phyloP scores from a whole-genome alignment of 495 filamentous ascomycete species.

The Penicillium simplicissimum region DNA sequence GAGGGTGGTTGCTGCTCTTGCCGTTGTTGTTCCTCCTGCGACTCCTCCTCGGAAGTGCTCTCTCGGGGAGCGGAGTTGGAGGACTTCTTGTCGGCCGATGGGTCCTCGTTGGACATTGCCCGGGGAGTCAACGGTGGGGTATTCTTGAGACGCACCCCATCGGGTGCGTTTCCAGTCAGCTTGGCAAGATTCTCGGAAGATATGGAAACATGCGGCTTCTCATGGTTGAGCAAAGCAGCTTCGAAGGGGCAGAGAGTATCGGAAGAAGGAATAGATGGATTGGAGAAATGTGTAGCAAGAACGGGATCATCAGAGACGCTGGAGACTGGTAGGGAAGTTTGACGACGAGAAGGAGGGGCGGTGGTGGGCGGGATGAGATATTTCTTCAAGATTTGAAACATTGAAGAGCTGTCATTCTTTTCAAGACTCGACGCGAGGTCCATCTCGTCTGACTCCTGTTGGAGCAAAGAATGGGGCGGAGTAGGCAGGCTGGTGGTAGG shows the following conservation, averaged over 20 bases:
- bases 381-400: slow-evolving; percentile 45
- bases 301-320: slow-evolving; percentile 67
- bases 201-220: slow-evolving; percentile 50
- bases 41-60: slow-evolving; percentile 30
- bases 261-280: slow-evolving; percentile 62
- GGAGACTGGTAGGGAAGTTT: slow-evolving; percentile 59
- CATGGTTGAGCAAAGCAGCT: slow-evolving; percentile 52
- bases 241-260: slow-evolving; percentile 59
- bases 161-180: slow-evolving; percentile 78
- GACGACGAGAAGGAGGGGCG: slow-evolving; percentile 49
- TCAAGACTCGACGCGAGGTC: slow-evolving; percentile 39
- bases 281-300: slow-evolving; percentile 72
- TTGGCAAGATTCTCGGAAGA: slow-evolving; percentile 72
- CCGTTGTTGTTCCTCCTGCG: slow-evolving; percentile 23
- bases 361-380: slow-evolving; percentile 39
- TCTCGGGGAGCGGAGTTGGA: slow-evolving; percentile 30
- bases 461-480: slow-evolving; percentile 48
- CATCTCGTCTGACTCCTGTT: slow-evolving; percentile 44
- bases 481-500: slow-evolving; percentile 41
- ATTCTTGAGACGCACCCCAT: slow-evolving; percentile 71
- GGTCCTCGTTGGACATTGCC: slow-evolving; percentile 69
- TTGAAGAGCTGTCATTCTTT: slow-evolving; percentile 37
- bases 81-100: slow-evolving; percentile 37
- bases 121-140: slow-evolving; percentile 85
- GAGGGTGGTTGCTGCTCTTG: slow-evolving; percentile 19